Conservation (phyloP, 768 basidiomycete species). For the Psilocybe sp. region DNA sequence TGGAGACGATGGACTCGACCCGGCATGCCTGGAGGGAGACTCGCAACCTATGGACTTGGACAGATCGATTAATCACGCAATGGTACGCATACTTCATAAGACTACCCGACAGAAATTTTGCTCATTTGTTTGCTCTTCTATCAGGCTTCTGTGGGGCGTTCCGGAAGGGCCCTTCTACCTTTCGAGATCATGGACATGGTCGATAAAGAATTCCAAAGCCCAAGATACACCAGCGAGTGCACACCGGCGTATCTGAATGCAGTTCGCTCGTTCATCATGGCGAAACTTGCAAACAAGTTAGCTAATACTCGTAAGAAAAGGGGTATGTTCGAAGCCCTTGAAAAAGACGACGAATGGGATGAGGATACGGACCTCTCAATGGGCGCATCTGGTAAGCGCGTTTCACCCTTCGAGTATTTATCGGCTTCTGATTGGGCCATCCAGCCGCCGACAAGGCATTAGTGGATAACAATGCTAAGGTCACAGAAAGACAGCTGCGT, state of each 20-base stretch:
- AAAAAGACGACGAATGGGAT: conserved; percentile 74
- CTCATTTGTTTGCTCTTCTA: not conserved
- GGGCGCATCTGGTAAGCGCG: conserved; percentile 63
- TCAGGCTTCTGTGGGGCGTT: conserved; percentile 62
- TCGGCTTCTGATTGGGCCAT: not conserved
- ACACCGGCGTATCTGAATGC: conserved; percentile 66
- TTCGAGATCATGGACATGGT: conserved; percentile 81
- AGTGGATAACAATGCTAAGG: conserved; percentile 89
- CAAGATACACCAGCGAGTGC: conserved; percentile 67
- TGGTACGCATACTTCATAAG: conserved; percentile 38
- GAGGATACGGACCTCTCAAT: conserved; percentile 72
- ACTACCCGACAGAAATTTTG: not conserved
- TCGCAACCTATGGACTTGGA: conserved; percentile 89
- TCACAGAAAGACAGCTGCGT: conserved; percentile 77
- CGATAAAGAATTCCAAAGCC: conserved; percentile 54
- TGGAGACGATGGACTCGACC: conserved; percentile 96
- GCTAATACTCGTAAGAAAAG: conserved; percentile 65
- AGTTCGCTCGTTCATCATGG: conserved; percentile 67
- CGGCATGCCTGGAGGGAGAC: conserved; percentile 94
- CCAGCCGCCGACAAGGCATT: conserved; percentile 65
- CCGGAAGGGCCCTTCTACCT: conserved; percentile 70
- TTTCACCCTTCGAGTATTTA: not conserved
- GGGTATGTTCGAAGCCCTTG: conserved; percentile 83
- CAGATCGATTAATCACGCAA: conserved; percentile 84
- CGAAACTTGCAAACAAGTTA: conserved; percentile 63